Percentiles rank a stretch among this genome's conserved stretches.
These are phyloP conservation scores for Scenedesmus sp. DNA, from an alignment of 163 green algal species.

Conservation along the genomic window DNA sequence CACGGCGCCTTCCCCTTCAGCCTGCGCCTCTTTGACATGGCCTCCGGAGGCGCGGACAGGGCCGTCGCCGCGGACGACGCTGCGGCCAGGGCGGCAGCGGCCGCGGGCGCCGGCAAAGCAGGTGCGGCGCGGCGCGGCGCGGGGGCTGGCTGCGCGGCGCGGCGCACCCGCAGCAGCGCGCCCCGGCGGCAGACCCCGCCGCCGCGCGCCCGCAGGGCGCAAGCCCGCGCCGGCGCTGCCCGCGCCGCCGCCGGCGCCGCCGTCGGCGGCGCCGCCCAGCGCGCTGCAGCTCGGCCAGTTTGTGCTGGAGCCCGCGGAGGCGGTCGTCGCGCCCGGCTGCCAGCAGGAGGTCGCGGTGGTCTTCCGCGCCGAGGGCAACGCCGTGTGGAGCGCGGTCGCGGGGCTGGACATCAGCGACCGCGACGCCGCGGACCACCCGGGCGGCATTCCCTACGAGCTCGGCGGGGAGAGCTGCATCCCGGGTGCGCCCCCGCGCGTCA, in stretches of 20 bases:
- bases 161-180: too few relatives aligned
- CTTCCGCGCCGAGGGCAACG: constrained; percentile 69
- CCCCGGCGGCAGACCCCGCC: background rate
- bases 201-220: constrained; percentile 1
- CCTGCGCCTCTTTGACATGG: constrained; percentile 51
- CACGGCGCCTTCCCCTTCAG: constrained; percentile 64
- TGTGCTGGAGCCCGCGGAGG: constrained; percentile 60
- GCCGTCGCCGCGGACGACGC: constrained; percentile 20
- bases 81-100: constrained; percentile 17
- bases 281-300: constrained; percentile 70
- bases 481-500: constrained; percentile 20
- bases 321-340: constrained; percentile 59
- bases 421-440: constrained; percentile 65
- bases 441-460: constrained; percentile 74
- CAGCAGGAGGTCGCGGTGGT: constrained; percentile 62
- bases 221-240: background rate
- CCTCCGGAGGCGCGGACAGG: background rate
- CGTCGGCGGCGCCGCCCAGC: background rate
- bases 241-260: constrained; percentile 3
- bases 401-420: constrained; percentile 76
- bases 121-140: background rate
- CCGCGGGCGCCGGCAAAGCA: constrained; percentile 1
- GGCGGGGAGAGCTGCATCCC: constrained; percentile 83
- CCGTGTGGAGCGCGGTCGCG: constrained; percentile 60
- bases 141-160: too few relatives aligned